phyloP scores from a whole-genome alignment of 2,329 filamentous ascomycete genomes.

The Emergomyces orientalis region DNA sequence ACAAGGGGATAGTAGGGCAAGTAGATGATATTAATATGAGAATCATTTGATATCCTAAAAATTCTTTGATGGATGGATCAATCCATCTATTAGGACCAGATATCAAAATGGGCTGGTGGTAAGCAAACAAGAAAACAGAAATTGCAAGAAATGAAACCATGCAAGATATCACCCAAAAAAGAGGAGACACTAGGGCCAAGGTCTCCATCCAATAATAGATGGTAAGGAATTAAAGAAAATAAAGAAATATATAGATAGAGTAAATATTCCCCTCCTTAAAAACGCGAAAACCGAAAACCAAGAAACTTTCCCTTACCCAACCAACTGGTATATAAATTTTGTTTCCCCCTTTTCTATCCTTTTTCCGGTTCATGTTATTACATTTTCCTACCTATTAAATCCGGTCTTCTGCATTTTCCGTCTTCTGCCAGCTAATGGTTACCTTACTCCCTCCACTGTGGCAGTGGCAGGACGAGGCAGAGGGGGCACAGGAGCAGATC shows the following conservation, averaged over 20 bases:
- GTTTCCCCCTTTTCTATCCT: background rate
- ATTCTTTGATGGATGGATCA: background rate
- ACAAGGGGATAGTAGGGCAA: background rate
- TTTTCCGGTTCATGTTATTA: background rate
- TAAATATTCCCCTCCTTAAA: background rate
- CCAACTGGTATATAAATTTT: background rate
- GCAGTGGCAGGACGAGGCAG: background rate
- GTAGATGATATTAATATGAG: background rate
- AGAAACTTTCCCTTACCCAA: background rate
- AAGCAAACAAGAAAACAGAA: background rate
- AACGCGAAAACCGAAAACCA: background rate
- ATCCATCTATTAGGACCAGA: background rate
- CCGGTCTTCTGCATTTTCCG: background rate
- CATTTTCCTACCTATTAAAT: background rate
- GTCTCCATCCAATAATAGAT: background rate
- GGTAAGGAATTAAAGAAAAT: constrained; percentile 1
- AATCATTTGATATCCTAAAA: background rate
- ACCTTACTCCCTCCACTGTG: background rate
- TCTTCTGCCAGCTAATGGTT: background rate
- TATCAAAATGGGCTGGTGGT: background rate
- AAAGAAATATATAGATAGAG: background rate
- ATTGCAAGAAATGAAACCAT: background rate
- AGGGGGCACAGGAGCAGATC: background rate
- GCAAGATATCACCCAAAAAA: background rate
- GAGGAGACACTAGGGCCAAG: background rate